Evolutionary conservation across 345 rosid genomes (phyloP), one percentile per base, ranked within the genome.

Genomic region (Cardamine chenopodiifolia): DNA sequence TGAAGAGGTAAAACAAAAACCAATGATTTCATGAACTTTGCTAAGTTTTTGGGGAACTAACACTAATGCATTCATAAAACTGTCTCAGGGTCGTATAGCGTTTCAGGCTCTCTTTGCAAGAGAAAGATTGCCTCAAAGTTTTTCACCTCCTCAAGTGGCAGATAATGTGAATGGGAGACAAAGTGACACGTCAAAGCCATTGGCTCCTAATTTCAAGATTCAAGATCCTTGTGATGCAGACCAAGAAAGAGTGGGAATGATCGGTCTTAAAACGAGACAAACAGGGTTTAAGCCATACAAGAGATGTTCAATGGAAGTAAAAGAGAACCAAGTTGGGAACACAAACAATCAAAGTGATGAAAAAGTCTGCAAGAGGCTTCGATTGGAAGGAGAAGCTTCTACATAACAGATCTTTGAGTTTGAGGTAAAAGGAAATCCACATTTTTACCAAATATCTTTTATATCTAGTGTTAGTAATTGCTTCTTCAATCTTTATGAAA

Each of bases 201-300:
- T 31, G 78, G 67, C 77, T 29, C 69, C 83, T 47, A 85, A 78
- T 67, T 83, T 87, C 75, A 74, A 76, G 79, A 66, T 70, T 44
- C 65, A 52, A 75, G 77, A 42, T 28, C 66, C 75, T 37, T 58
- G 70, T 82, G 86, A 67, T 59, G 89, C 58, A 82, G 82, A 82
- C 59, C 84, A 78, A 61, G 83, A 84, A 47, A 82, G 86, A 53
- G 80, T 84, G 52, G 86, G 76, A 45, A 83, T 86, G 29, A 70
- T 86, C 1, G 93, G 92, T 48, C 85, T 81, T 3, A 86, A 81
- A 82, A 77, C 85, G 48, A 84, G 79, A 63, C 84, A 86, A 42
- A 88, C 97, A 42, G 98, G 98, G 79, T 94, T 94, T 74, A 94
- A 88, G 75, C 98, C 98, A 13, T 94, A 94, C 86, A 91, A 91